phyloP scores from a whole-genome alignment of 768 basidiomycete genomes.

The Suillus plorans region DNA sequence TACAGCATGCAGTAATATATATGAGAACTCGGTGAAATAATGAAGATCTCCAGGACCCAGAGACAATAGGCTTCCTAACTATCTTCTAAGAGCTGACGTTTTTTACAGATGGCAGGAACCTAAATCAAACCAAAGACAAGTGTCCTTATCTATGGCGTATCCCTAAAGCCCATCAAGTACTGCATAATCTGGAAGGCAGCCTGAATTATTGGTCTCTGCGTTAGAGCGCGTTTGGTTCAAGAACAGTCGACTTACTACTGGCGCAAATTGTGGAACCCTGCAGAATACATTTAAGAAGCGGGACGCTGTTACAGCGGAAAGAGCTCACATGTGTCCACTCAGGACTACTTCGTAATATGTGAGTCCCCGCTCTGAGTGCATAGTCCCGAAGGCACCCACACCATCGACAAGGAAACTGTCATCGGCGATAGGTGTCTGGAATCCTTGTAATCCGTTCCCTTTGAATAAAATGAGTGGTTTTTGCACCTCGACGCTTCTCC shows the following conservation, averaged over 20 bases:
- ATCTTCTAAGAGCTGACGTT: neutral
- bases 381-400: constrained; percentile 63
- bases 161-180: constrained; percentile 58
- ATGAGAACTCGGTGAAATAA: neutral
- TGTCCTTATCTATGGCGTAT: constrained; percentile 34
- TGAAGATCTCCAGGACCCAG: neutral
- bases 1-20: neutral
- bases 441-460: constrained; percentile 50
- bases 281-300: neutral
- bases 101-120: neutral
- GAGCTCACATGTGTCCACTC: constrained; percentile 63
- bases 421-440: constrained; percentile 63
- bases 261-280: constrained; percentile 60
- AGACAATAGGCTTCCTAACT: neutral
- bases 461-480: neutral
- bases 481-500: neutral
- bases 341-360: constrained; percentile 67
- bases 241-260: constrained; percentile 41
- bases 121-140: neutral
- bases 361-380: constrained; percentile 66
- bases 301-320: too few species aligned
- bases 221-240: neutral
- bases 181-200: constrained; percentile 66
- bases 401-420: constrained; percentile 74
- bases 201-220: constrained; percentile 24